These are phyloP conservation scores for Rhizopus stolonifer DNA, from an alignment of 371 early-diverging fungal species.

Conservation along the genomic window DNA sequence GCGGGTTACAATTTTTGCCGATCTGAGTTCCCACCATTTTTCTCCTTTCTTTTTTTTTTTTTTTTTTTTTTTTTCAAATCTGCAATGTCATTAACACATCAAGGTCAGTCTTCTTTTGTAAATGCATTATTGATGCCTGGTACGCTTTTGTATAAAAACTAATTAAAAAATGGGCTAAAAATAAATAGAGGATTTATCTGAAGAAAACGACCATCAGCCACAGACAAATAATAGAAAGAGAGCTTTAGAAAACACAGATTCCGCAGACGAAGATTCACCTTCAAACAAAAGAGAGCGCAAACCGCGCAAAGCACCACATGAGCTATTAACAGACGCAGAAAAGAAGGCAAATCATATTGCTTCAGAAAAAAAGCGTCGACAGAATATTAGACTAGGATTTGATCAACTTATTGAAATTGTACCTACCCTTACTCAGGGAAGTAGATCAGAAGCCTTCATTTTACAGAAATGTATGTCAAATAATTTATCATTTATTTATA, in stretches of 20 bases:
- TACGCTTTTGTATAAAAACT: neutral
- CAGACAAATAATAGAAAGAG: neutral
- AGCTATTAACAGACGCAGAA: constrained; percentile 88
- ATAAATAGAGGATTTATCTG: neutral
- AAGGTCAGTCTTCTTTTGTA: constrained; percentile 1
- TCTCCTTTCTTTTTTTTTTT: neutral
- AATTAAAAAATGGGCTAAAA: neutral
- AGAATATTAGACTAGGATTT: constrained; percentile 82
- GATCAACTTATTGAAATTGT: constrained; percentile 81
- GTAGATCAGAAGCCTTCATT: constrained; percentile 61
- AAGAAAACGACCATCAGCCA: neutral
- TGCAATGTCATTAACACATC: constrained; percentile 3
- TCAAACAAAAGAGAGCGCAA: constrained; percentile 24
- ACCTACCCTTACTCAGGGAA: constrained; percentile 67
- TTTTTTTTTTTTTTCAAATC: too few relatives aligned
- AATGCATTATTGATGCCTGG: constrained; percentile 11
- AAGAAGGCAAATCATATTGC: constrained; percentile 95
- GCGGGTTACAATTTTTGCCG: neutral
- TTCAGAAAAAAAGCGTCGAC: constrained; percentile 88
- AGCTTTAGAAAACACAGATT: neutral
- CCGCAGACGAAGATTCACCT: neutral
- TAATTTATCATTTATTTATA: too few relatives aligned
- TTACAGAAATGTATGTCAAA: constrained; percentile 61
- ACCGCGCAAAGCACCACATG: constrained; percentile 52
- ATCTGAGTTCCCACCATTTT: neutral